Percentiles rank a stretch among this genome's conserved stretches.
These are phyloP conservation scores for Solanum chiquidenum DNA, from an alignment of 257 asterid genomes.

Conservation along the genomic window DNA sequence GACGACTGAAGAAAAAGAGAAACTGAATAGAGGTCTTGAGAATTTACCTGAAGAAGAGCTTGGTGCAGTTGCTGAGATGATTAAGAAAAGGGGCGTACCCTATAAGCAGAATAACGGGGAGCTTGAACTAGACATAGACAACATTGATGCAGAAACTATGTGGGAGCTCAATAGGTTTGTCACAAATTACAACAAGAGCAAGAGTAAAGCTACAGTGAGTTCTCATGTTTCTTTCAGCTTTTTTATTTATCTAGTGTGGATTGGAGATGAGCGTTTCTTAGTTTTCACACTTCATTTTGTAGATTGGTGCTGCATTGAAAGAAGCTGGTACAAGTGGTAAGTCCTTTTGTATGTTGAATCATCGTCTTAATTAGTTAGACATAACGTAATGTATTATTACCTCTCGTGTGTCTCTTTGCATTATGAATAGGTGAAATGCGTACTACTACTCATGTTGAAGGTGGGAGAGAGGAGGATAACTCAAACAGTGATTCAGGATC, in stretches of 20 bases:
- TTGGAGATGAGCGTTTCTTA: too few species aligned
- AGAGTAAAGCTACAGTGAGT: slow-evolving; percentile 29
- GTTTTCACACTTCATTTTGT: not conserved
- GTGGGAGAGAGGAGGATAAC: not conserved
- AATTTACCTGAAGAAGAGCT: slow-evolving; percentile 75
- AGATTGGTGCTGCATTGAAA: not conserved
- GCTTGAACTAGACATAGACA: slow-evolving; percentile 86
- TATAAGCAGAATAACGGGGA: slow-evolving; percentile 68
- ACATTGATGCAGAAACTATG: slow-evolving; percentile 76
- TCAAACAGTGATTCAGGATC: not conserved
- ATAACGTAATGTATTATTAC: too few species aligned
- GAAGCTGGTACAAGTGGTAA: not conserved
- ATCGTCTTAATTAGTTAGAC: not conserved
- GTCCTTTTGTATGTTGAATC: not conserved
- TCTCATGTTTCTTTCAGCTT: not conserved
- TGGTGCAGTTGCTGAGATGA: slow-evolving; percentile 72
- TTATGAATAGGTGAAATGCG: not conserved
- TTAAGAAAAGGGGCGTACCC: slow-evolving; percentile 66
- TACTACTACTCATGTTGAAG: not conserved
- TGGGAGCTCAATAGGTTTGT: slow-evolving; percentile 99
- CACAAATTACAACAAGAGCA: slow-evolving; percentile 69
- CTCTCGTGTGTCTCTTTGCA: too few species aligned
- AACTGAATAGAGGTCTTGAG: slow-evolving; percentile 71
- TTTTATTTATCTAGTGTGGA: not conserved
- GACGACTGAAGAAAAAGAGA: not conserved